These are phyloP conservation scores for Phialemonium atrogriseum DNA, from an alignment of 2,329 filamentous ascomycete species.

Conservation along the genomic window DNA sequence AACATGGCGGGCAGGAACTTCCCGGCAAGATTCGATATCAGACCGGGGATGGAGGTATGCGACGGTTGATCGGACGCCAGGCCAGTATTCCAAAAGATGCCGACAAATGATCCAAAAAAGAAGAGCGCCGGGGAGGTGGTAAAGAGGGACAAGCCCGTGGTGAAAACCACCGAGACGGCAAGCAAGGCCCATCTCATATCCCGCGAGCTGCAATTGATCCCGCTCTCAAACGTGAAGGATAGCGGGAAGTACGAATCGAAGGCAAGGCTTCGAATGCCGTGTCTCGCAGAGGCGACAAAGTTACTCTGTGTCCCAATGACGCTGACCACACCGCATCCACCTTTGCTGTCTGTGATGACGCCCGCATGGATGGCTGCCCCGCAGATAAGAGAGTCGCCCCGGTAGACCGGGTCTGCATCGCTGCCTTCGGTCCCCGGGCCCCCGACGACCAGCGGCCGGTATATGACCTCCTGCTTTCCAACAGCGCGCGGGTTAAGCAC, in stretches of 20 bases:
- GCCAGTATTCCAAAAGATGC: conserved; percentile 82
- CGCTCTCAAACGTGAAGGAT: conserved; percentile 67
- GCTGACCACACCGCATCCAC: conserved; percentile 65
- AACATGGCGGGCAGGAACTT: conserved; percentile 84
- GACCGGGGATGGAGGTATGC: conserved; percentile 54
- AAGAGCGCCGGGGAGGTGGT: conserved; percentile 72
- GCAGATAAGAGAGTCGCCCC: conserved; percentile 76
- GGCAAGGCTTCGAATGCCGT: conserved; percentile 66
- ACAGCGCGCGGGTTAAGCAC: conserved; percentile 68
- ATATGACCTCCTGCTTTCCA: conserved; percentile 58
- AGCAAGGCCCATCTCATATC: conserved; percentile 83
- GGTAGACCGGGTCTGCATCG: conserved; percentile 54
- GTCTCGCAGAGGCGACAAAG: conserved; percentile 54
- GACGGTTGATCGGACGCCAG: conserved; percentile 81
- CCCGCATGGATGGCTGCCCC: conserved; percentile 69
- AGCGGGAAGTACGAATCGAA: conserved; percentile 90
- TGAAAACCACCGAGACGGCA: conserved; percentile 72
- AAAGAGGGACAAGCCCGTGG: conserved; percentile 70
- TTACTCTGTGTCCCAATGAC: conserved; percentile 53
- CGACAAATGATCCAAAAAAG: conserved; percentile 75
- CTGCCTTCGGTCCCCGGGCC: conserved; percentile 41
- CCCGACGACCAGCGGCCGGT: conserved; percentile 60
- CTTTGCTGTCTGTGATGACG: conserved; percentile 54
- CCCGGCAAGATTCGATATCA: conserved; percentile 71
- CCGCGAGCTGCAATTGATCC: conserved; percentile 57